Percentiles rank a stretch among this genome's conserved stretches.
phyloP scores from a whole-genome alignment of 2,329 filamentous ascomycete species.

The Rhexocercosporidium sp. region DNA sequence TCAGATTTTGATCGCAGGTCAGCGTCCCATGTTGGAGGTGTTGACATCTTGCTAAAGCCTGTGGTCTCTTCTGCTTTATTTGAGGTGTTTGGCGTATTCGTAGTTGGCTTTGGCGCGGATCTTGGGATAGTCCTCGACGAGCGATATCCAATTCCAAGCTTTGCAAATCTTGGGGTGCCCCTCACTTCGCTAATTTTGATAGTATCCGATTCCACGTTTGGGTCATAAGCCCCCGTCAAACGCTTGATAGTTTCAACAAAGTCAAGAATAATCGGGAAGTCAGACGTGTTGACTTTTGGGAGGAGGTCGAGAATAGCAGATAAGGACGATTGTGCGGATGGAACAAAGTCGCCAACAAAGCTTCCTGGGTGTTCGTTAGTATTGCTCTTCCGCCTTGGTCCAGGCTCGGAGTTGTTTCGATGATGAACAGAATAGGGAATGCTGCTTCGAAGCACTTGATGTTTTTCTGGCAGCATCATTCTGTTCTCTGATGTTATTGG shows the following conservation, averaged over 20 bases:
- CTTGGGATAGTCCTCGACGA: not conserved
- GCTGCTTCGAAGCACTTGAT: not conserved
- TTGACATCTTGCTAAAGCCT: not conserved
- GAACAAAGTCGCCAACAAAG: conserved; percentile 1
- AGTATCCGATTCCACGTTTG: not conserved
- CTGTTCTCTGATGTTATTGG: conserved; percentile 18
- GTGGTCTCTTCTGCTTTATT: not conserved
- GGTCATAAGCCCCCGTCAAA: not conserved
- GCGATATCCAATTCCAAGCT: not conserved
- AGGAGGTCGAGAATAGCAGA: conserved; percentile 1
- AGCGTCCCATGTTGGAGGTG: not conserved
- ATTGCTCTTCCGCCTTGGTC: not conserved
- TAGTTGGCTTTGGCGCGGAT: not conserved
- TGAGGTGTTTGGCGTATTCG: not conserved
- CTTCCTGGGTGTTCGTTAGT: not conserved
- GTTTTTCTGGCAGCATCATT: not conserved
- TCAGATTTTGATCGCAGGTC: not conserved
- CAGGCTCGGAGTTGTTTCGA: conserved; percentile 4
- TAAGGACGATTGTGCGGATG: not conserved
- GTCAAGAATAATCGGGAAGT: not conserved
- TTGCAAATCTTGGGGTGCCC: not conserved
- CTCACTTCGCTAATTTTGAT: not conserved
- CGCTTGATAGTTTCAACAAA: conserved; percentile 3
- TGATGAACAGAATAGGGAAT: conserved; percentile 8
- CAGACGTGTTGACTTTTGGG: not conserved